Conservation (phyloP, 1,284 basidiomycete species). For the Fomitiporia mediterranea region DNA sequence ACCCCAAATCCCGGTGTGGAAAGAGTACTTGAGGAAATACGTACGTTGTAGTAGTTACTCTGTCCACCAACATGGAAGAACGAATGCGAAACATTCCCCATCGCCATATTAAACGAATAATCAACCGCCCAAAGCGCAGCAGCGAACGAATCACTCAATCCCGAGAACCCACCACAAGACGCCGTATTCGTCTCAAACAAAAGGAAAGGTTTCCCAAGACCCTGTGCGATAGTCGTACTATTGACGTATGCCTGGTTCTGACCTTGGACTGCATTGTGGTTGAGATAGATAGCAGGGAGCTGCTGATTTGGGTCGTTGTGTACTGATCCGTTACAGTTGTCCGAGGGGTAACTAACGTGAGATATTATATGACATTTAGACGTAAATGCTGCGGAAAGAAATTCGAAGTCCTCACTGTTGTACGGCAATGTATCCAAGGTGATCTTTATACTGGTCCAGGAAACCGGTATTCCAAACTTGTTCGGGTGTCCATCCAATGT, state of each 20-base stretch:
- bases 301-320: slow-evolving; percentile 3
- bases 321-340: slow-evolving; percentile 15
- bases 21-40: too few relatives aligned
- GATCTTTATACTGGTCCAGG: slow-evolving; percentile 19
- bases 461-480: slow-evolving; percentile 22
- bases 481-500: slow-evolving; percentile 22
- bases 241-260: slow-evolving; percentile 15
- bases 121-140: slow-evolving; percentile 70
- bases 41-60: slow-evolving; percentile 61
- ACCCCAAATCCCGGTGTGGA: too few relatives aligned
- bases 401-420: slow-evolving; percentile 21
- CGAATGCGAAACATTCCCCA: slow-evolving; percentile 52
- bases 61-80: slow-evolving; percentile 65
- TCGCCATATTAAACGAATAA: slow-evolving; percentile 59
- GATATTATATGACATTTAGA: not conserved
- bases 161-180: slow-evolving; percentile 76
- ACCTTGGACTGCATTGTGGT: slow-evolving; percentile 14
- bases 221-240: slow-evolving; percentile 16
- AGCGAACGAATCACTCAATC: slow-evolving; percentile 68
- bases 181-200: slow-evolving; percentile 84
- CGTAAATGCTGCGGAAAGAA: not conserved
- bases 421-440: slow-evolving; percentile 22
- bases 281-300: slow-evolving; percentile 12
- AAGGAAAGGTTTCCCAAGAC: slow-evolving; percentile 39
- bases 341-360: slow-evolving; percentile 17